Evolutionary conservation across 2,329 filamentous ascomycete species (phyloP).

Genomic region (Phialocephala subalpina): DNA sequence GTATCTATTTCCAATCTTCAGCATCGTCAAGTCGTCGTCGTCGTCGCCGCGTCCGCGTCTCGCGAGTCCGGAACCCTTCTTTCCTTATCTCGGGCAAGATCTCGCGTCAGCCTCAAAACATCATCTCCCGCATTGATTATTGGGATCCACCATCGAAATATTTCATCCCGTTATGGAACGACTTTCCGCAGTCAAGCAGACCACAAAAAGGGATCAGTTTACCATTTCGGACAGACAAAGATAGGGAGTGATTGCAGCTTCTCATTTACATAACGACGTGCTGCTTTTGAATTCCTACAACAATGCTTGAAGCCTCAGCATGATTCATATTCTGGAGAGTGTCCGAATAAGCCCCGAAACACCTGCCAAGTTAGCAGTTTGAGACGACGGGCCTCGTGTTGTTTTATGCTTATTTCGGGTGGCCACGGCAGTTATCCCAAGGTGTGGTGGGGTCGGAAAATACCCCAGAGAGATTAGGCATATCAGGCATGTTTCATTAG

Average conservation of each 20-base stretch:
- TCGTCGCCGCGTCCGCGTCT: too few relatives aligned
- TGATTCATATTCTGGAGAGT: neutral
- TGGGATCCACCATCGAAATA: neutral
- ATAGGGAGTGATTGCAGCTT: neutral
- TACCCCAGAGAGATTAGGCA: too few relatives aligned
- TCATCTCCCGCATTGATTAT: slow-evolving; percentile 1
- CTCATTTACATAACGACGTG: slow-evolving; percentile 1
- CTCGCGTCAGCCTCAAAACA: slow-evolving; percentile 7
- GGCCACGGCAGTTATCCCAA: neutral
- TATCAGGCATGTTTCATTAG: too few relatives aligned
- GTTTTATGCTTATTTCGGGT: neutral
- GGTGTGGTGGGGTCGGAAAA: too few relatives aligned
- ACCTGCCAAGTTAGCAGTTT: neutral
- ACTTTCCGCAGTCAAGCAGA: neutral
- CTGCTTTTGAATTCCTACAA: neutral
- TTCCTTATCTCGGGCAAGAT: slow-evolving; percentile 12
- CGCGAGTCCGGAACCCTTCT: too few relatives aligned
- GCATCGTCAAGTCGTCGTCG: neutral
- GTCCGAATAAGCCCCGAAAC: neutral
- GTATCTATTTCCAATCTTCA: neutral
- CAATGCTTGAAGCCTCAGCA: neutral
- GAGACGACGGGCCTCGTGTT: neutral
- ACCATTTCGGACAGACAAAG: neutral
- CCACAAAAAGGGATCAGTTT: slow-evolving; percentile 1
- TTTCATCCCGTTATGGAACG: neutral